Percentiles rank a stretch among this genome's conserved stretches.
These are phyloP conservation scores for Periglandula ipomoeae DNA, from an alignment of 2,329 filamentous ascomycete genomes.

Conservation along the genomic window DNA sequence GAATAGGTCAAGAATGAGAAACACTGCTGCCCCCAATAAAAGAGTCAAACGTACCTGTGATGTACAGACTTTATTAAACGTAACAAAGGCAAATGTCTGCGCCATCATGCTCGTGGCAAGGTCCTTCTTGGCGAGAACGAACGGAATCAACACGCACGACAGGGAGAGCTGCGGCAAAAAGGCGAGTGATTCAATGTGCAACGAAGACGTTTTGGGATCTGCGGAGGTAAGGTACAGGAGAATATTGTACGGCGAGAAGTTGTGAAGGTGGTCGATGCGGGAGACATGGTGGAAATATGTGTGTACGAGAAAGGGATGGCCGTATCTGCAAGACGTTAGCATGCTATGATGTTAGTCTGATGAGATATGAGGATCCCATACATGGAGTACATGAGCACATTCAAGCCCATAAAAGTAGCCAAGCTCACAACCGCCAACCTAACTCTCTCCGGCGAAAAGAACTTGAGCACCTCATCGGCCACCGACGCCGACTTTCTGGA, in stretches of 20 bases:
- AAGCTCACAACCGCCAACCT: conserved; percentile 56
- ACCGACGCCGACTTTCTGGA: conserved; percentile 10
- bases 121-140: conserved; percentile 71
- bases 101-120: conserved; percentile 79
- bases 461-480: conserved; percentile 23
- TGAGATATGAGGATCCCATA: conserved; percentile 23
- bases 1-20: too few species aligned
- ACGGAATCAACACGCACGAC: conserved; percentile 64
- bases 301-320: conserved; percentile 71
- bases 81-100: conserved; percentile 94
- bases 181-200: conserved; percentile 65
- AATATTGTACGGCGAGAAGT: conserved; percentile 94
- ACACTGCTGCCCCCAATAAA: too few species aligned
- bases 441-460: conserved; percentile 46
- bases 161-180: conserved; percentile 84
- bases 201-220: conserved; percentile 28
- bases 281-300: conserved; percentile 91
- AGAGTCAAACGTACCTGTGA: conserved; percentile 66
- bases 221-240: conserved; percentile 81
- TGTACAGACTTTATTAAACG: conserved; percentile 98
- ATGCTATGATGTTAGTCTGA: background rate
- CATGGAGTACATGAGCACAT: conserved; percentile 67
- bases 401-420: conserved; percentile 63
- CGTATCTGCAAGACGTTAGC: conserved; percentile 48
- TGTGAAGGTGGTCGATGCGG: conserved; percentile 92